These are phyloP conservation scores for Orychophragmus violaceus DNA, from an alignment of 345 rosid species.

Conservation along the genomic window DNA sequence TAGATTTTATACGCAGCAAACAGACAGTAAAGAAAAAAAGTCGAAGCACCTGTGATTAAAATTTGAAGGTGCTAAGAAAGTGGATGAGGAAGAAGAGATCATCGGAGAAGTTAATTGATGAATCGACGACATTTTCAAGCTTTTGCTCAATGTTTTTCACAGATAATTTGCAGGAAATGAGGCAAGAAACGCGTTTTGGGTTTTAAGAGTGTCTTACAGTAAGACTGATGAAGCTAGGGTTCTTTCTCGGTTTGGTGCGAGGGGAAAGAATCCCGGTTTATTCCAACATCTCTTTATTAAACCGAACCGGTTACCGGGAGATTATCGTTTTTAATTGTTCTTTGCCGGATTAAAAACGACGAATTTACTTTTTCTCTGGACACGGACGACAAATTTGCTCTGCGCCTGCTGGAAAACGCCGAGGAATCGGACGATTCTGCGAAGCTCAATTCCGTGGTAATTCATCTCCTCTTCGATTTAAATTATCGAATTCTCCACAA, in stretches of 20 bases:
- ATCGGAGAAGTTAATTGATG: constrained; percentile 22
- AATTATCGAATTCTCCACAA: not conserved
- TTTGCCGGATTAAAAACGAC: not conserved
- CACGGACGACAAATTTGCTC: not conserved
- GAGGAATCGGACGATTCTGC: not conserved
- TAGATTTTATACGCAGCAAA: not conserved
- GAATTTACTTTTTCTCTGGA: not conserved
- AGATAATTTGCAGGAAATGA: not conserved
- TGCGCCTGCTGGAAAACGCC: not conserved
- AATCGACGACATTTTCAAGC: constrained; percentile 19
- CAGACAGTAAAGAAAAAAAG: not conserved
- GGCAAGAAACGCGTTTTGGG: not conserved
- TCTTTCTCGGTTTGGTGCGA: constrained; percentile 14
- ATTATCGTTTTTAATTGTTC: not conserved
- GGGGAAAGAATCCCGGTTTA: constrained; percentile 9
- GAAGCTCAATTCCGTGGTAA: constrained; percentile 8
- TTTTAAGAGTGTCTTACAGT: no score
- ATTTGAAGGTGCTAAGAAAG: constrained; percentile 24
- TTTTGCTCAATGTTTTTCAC: not conserved
- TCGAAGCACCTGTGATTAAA: constrained; percentile 20
- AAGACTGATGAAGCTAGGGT: constrained; percentile 18
- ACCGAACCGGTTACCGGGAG: not conserved
- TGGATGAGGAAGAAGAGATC: constrained; percentile 31
- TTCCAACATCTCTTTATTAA: not conserved
- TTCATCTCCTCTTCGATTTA: not conserved